phyloP scores from a whole-genome alignment of 2,329 filamentous ascomycete genomes.

The Thielaviopsis populi region DNA sequence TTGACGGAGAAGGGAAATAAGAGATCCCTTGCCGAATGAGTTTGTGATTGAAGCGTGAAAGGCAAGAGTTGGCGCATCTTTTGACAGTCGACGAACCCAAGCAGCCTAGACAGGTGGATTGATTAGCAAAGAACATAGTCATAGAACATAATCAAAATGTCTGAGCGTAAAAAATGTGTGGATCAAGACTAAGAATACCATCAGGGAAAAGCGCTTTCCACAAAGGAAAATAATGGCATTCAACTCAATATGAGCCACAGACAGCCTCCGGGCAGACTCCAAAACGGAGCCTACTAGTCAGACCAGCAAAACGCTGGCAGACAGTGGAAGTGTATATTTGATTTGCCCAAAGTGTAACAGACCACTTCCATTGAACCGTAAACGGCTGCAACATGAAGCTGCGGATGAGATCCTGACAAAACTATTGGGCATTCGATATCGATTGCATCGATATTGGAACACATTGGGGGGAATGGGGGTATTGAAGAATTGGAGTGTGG shows the following conservation, averaged over 20 bases:
- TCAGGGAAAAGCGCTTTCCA: constrained; percentile 39
- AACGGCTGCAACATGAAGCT: constrained; percentile 14
- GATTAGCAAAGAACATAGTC: constrained; percentile 17
- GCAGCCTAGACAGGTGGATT: constrained; percentile 49
- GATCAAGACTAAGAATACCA: constrained; percentile 97
- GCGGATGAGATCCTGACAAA: constrained; percentile 62
- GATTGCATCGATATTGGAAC: not conserved
- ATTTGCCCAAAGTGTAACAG: constrained; percentile 99
- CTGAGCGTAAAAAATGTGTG: constrained; percentile 44
- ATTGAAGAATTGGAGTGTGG: not conserved
- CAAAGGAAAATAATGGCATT: constrained; percentile 53
- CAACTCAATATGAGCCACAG: constrained; percentile 95
- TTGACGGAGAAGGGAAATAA: constrained; percentile 83
- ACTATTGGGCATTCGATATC: constrained; percentile 41
- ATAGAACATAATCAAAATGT: constrained; percentile 16
- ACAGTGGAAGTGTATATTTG: constrained; percentile 38
- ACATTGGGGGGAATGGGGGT: constrained; percentile 9
- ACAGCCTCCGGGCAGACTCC: constrained; percentile 58
- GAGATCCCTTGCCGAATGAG: constrained; percentile 86
- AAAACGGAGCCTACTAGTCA: constrained; percentile 76
- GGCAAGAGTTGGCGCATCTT: constrained; percentile 83
- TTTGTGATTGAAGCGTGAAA: constrained; percentile 94
- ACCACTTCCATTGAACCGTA: constrained; percentile 60
- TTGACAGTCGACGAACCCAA: constrained; percentile 80
- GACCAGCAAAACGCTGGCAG: constrained; percentile 26